A percentile compares a stretch with the other conserved stretches of the same genome.
These are phyloP conservation scores for Hypholoma sublateritium DNA, from an alignment of 768 basidiomycete species.

Conservation along the genomic window DNA sequence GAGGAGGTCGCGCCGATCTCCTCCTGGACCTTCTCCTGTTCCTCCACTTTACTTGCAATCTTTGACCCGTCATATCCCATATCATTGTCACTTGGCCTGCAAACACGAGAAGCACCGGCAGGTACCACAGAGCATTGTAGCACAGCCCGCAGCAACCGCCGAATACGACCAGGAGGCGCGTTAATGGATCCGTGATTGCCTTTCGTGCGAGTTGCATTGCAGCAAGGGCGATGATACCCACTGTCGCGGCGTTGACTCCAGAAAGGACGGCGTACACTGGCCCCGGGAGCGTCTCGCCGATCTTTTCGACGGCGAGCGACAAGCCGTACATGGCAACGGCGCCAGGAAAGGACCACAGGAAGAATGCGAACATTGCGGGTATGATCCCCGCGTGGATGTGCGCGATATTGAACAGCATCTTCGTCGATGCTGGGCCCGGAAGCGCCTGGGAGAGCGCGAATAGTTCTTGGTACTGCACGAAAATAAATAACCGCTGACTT, in stretches of 20 bases:
- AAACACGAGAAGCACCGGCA: conserved; percentile 42
- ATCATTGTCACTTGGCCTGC: conserved; percentile 38
- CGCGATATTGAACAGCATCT: conserved; percentile 48
- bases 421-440: conserved; percentile 48
- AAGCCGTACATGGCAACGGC: conserved; percentile 47
- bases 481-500: background rate
- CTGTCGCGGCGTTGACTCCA: conserved; percentile 54
- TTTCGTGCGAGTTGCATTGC: conserved; percentile 45
- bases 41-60: conserved; percentile 15
- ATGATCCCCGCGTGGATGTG: conserved; percentile 41
- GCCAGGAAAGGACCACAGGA: conserved; percentile 47
- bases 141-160: conserved; percentile 47
- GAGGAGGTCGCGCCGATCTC: background rate
- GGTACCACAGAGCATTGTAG: conserved; percentile 53
- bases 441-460: conserved; percentile 48
- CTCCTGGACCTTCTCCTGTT: conserved; percentile 5
- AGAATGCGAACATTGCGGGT: conserved; percentile 41
- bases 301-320: conserved; percentile 39
- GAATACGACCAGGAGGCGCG: conserved; percentile 39
- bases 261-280: conserved; percentile 50
- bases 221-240: conserved; percentile 53
- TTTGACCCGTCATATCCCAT: conserved; percentile 35
- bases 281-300: conserved; percentile 41
- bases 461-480: conserved; percentile 39
- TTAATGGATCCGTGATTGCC: conserved; percentile 44